These are phyloP conservation scores for Albizia julibrissin DNA, from an alignment of 306 rosid species.

Conservation along the genomic window DNA sequence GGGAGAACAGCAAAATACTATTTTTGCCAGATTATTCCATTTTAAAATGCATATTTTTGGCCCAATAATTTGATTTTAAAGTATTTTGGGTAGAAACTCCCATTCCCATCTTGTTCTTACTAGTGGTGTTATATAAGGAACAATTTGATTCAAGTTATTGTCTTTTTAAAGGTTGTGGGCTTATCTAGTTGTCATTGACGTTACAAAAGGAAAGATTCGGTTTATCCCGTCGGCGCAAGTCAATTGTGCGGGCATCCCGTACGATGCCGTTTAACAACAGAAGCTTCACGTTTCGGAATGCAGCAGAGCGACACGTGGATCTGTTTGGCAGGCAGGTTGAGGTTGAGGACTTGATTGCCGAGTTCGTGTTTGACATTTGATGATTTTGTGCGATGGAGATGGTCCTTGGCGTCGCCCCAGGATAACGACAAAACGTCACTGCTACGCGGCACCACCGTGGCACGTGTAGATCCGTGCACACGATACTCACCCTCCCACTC, in stretches of 20 bases:
- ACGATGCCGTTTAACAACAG: not conserved
- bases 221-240: not conserved
- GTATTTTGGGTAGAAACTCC: not conserved
- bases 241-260: not conserved
- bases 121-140: no score
- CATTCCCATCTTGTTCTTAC: not conserved
- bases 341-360: no score
- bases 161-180: not conserved
- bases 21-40: no score
- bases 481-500: not conserved
- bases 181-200: not conserved
- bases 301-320: not conserved
- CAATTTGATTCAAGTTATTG: not conserved
- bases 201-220: no score
- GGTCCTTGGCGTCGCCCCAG: not conserved
- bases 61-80: not conserved
- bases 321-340: not conserved
- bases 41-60: not conserved
- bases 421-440: not conserved
- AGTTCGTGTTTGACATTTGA: not conserved
- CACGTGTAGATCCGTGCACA: not conserved
- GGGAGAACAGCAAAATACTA: not conserved
- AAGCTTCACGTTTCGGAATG: not conserved
- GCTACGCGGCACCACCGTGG: not conserved
- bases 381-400: not conserved